Evolutionary conservation across 805 yeast genomes (phyloP), one percentile per base, ranked within the genome.

Genomic region (Saturnispora sanitii): DNA sequence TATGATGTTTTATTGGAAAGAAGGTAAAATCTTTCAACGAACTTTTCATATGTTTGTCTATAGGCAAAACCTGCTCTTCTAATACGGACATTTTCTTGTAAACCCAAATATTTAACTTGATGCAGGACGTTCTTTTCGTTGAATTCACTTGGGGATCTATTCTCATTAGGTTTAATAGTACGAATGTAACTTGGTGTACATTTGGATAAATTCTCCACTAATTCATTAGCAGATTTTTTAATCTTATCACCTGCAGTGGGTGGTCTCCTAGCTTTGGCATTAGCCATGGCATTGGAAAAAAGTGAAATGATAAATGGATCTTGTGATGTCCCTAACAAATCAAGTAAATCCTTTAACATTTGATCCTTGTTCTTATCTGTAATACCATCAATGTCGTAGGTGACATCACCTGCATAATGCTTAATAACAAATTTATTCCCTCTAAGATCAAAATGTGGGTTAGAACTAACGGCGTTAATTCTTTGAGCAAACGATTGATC

Each of bases 61-160:
- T 88, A 92, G 1, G 98, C 98, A 62, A 92, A 92, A 36, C 98
- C 98, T 0, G 98, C 97, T 68, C 98, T 82, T 70, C 98, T 78
- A 50, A 92, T 92, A 48, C 97, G 76, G 38, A 92, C 97, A 61
- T 92, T 92, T 61, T 92, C 98, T 56, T 92, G 92, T 61, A 92
- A 68, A 58, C 98, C 98, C 49, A 92, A 70, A 61, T 92, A 92
- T 56, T 92, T 92, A 50, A 92, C 81, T 66, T 92, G 98, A 61
- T 92, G 98, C 49, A 92, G 68, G 6, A 92, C 98, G 49, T 87
- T 95, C 41, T 74, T 77, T 42, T 77, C 78, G 55, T 88, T 95
- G 58, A 84, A 92, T 52, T 90, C 97, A 30, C 78, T 67, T 13
- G 98, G 94, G 6, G 90, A 80, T 55, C 85, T 83, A 48, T 86